Percentiles rank a stretch among this genome's conserved stretches.
These are phyloP conservation scores for Solanum chiquidenum DNA, from an alignment of 257 asterid genomes.

Conservation along the genomic window DNA sequence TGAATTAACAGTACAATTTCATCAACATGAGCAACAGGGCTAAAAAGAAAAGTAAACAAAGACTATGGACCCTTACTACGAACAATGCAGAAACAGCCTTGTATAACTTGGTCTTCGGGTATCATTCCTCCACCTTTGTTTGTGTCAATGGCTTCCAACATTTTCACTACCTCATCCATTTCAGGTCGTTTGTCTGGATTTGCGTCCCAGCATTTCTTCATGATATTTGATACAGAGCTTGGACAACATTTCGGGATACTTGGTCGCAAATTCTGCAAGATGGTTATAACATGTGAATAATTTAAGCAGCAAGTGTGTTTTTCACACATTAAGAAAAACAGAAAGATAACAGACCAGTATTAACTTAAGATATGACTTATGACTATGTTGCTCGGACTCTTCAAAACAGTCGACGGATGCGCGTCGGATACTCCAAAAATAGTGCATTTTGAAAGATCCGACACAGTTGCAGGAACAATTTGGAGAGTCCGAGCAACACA, in stretches of 20 bases:
- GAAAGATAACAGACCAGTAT: not conserved
- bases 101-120: slow-evolving; percentile 55
- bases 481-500: not conserved
- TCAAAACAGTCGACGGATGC: not conserved
- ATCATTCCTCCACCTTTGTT: slow-evolving; percentile 95
- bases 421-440: not conserved
- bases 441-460: not conserved
- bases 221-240: slow-evolving; percentile 40
- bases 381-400: not conserved
- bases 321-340: not conserved
- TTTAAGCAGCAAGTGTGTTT: not conserved
- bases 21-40: not conserved
- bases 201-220: slow-evolving; percentile 81
- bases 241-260: slow-evolving; percentile 86
- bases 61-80: slow-evolving; percentile 69
- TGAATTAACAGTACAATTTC: not conserved
- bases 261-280: slow-evolving; percentile 54
- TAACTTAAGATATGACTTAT: not conserved
- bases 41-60: not conserved
- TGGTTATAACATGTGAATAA: not conserved
- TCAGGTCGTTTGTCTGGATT: slow-evolving; percentile 77
- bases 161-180: slow-evolving; percentile 77
- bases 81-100: slow-evolving; percentile 69
- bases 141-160: slow-evolving; percentile 74
- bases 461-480: not conserved